A percentile compares a stretch with the other conserved stretches of the same genome.
phyloP scores from a whole-genome alignment of 139 green algal species.

The Tetratostichococcus sp. region DNA sequence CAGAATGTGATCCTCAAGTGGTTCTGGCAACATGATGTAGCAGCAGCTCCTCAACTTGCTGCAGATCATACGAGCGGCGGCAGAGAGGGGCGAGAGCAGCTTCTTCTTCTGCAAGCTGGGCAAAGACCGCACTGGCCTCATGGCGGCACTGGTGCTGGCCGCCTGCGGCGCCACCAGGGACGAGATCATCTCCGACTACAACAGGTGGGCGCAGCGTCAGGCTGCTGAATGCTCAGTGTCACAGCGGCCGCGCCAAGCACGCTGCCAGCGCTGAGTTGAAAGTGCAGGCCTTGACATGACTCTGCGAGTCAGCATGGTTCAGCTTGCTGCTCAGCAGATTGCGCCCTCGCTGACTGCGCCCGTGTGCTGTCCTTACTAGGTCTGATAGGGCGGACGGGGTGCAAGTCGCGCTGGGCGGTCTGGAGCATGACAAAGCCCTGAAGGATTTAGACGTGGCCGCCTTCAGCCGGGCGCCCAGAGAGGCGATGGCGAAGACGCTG shows the following conservation, averaged over 20 bases:
- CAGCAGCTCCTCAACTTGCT: too few species aligned
- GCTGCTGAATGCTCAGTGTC: too few species aligned
- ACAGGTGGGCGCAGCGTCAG: slow-evolving; percentile 3
- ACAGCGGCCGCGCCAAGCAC: too few species aligned
- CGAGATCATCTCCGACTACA: slow-evolving; percentile 57
- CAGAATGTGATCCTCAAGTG: too few species aligned
- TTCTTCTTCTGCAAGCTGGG: slow-evolving; percentile 26
- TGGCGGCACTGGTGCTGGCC: slow-evolving; percentile 56
- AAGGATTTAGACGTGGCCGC: not conserved
- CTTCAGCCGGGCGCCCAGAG: not conserved
- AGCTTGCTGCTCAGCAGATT: too few species aligned
- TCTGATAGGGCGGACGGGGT: slow-evolving; percentile 2
- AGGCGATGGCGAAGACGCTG: not conserved
- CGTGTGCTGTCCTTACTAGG: too few species aligned
- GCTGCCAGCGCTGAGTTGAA: too few species aligned
- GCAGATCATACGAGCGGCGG: not conserved
- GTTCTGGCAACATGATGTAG: too few species aligned
- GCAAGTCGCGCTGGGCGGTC: not conserved
- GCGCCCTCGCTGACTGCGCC: too few species aligned
- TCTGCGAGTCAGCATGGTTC: too few species aligned
- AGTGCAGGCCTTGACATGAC: too few species aligned
- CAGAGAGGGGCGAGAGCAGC: not conserved
- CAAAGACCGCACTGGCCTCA: slow-evolving; percentile 71
- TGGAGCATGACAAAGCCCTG: slow-evolving; percentile 9
- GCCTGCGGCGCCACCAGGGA: slow-evolving; percentile 38